Evolutionary conservation across 2,329 filamentous ascomycete genomes (phyloP).

Genomic region (Mycosphaerelloides madeirae): DNA sequence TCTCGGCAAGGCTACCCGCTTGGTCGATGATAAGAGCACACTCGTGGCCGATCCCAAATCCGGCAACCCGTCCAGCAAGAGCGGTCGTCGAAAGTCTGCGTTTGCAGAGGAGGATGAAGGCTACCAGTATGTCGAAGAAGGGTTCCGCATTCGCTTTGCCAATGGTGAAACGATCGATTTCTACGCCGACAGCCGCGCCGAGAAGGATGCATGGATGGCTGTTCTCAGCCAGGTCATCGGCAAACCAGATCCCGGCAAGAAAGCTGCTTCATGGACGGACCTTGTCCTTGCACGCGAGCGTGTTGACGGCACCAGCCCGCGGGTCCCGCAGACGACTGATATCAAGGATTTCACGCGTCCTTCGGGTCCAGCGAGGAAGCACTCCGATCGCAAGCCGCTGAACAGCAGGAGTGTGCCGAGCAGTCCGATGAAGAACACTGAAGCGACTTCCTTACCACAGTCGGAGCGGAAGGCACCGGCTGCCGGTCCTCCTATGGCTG

Average conservation of each 20-base stretch:
- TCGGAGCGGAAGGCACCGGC: constrained; percentile 13
- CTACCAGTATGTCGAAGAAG: constrained; percentile 99
- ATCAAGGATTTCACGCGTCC: constrained; percentile 29
- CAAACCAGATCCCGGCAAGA: constrained; percentile 48
- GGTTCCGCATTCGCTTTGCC: constrained; percentile 96
- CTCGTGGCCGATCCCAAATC: constrained; percentile 76
- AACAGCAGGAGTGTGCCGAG: constrained; percentile 23
- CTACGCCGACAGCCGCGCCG: constrained; percentile 80
- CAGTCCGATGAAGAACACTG: constrained; percentile 22
- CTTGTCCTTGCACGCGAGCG: constrained; percentile 50
- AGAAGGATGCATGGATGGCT: constrained; percentile 94
- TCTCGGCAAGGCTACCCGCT: constrained; percentile 80
- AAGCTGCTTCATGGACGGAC: constrained; percentile 54
- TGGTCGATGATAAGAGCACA: constrained; percentile 86
- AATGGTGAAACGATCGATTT: constrained; percentile 99
- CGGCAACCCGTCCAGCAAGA: constrained; percentile 51
- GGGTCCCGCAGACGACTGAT: constrained; percentile 9
- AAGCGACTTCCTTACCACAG: background rate
- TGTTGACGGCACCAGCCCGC: constrained; percentile 9
- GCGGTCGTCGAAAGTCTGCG: constrained; percentile 73
- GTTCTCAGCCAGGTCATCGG: constrained; percentile 69
- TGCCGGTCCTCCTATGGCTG: constrained; percentile 10
- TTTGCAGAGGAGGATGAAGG: constrained; percentile 98
- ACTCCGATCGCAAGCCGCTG: constrained; percentile 21
- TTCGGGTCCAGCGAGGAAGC: constrained; percentile 14